These are phyloP conservation scores for Cryptococcus depauperatus DNA, from an alignment of 1,284 basidiomycete species.

Conservation along the genomic window DNA sequence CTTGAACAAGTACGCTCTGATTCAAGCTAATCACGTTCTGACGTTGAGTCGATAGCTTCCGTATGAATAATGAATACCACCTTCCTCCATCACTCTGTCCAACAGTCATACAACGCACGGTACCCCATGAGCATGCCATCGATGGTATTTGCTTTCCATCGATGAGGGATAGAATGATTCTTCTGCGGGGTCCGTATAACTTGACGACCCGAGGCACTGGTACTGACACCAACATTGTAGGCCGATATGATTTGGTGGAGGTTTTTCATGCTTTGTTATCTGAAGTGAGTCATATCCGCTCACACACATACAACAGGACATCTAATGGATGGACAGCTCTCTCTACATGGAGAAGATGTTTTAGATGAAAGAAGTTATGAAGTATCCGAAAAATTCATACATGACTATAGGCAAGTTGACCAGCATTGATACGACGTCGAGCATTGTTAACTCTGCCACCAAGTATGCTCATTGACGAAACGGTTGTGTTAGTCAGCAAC, in stretches of 20 bases:
- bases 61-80: constrained; percentile 59
- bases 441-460: no score
- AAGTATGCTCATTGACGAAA: constrained; percentile 12
- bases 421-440: not conserved
- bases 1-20: constrained; percentile 57
- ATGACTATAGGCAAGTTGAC: constrained; percentile 61
- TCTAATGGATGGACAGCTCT: constrained; percentile 50
- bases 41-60: constrained; percentile 30
- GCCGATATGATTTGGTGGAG: constrained; percentile 35
- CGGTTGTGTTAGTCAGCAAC: constrained; percentile 9
- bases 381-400: constrained; percentile 69
- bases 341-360: constrained; percentile 79
- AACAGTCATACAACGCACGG: constrained; percentile 72
- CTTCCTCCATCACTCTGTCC: constrained; percentile 79
- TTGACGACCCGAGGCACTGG: no score
- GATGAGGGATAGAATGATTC: constrained; percentile 78
- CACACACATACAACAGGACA: not conserved
- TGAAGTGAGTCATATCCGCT: constrained; percentile 27
- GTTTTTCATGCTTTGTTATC: constrained; percentile 30
- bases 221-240: constrained; percentile 6
- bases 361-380: constrained; percentile 83
- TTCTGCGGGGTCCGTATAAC: constrained; percentile 58
- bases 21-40: not conserved
- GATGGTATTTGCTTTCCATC: constrained; percentile 79
- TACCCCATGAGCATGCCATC: constrained; percentile 84